Evolutionary conservation across 2,329 filamentous ascomycete genomes (phyloP).

Genomic region (Sporothrix mexicana): DNA sequence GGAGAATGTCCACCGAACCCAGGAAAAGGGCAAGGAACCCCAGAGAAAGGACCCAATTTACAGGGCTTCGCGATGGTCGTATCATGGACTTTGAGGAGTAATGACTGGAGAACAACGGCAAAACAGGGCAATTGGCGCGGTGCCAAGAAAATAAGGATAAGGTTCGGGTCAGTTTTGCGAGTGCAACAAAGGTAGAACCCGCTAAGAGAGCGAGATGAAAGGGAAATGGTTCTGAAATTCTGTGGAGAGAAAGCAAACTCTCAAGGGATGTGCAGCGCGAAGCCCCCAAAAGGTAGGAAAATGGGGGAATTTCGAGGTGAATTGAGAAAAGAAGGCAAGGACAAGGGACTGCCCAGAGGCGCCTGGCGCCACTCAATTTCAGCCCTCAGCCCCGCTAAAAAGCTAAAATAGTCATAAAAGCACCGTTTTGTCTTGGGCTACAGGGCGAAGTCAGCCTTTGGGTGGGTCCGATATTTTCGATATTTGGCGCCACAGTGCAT

Average conservation of each 20-base stretch:
- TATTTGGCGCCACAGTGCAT: background rate
- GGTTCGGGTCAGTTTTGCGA: background rate
- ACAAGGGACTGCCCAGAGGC: background rate
- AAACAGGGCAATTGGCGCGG: conserved; percentile 14
- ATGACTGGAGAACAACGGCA: background rate
- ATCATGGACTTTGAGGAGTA: background rate
- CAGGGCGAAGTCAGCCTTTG: conserved; percentile 20
- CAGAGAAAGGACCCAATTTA: background rate
- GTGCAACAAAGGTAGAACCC: conserved; percentile 14
- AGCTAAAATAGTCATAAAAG: too few species aligned
- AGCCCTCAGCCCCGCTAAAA: conserved; percentile 25
- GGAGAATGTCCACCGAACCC: too few species aligned
- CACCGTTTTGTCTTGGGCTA: background rate
- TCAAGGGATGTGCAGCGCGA: background rate
- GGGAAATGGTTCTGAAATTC: too few species aligned
- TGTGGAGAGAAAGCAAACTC: background rate
- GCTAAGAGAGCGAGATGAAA: conserved; percentile 5
- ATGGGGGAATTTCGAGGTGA: background rate
- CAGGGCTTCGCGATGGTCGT: background rate
- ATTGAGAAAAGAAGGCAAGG: background rate
- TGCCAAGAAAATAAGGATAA: conserved; percentile 23
- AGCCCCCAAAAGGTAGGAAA: background rate
- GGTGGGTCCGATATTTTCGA: conserved; percentile 3
- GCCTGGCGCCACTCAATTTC: conserved; percentile 5
- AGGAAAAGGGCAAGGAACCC: background rate